Evolutionary conservation across 2,329 filamentous ascomycete species (phyloP), one percentile per base, ranked within the genome.

Genomic region (Xylaria sp.): DNA sequence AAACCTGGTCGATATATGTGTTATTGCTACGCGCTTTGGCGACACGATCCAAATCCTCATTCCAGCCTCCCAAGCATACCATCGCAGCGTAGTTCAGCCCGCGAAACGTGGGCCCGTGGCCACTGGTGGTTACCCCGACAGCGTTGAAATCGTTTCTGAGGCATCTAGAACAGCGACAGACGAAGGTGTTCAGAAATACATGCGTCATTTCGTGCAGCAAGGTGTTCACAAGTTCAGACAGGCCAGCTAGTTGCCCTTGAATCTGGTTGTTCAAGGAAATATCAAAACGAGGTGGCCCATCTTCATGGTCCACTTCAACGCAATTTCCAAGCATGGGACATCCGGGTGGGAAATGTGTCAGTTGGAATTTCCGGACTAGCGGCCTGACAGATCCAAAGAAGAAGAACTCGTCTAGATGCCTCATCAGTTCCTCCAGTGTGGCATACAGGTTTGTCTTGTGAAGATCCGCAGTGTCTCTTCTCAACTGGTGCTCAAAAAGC

Each of bases 361-460:
- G 22, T 20, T 9, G 13, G 6, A 58, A 10, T 5, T 20, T n/a
- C 1, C 15, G 9, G 5, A 51, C 27, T 1, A 29, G 5, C 3
- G 29, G 15, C 0, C 53, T 61, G 33, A 68, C 50, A 6, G 61
- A 65, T 22, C 61, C 57, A 49, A 68, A 62, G 45, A 65, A 67
- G 50, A 67, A 62, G 44, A 57, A 65, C 1, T 61, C 53, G 29
- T 68, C 65, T 11, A 62, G 11, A 25, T 58, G 20, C 9, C 5
- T 3, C 61, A 54, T 57, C 9, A 65, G 17, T 11, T 1, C 17
- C 10, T 5, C 31, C 45, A 68, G n/a, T 13, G 45, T 54, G 25
- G 7, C n/a, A 36, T 42, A n/a, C n/a, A 63, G 15, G 31, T 36
- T 22, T 38, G 39, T n/a, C 10, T 31, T 15, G n/a, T 33, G 27